Evolutionary conservation across 2,329 filamentous ascomycete genomes (phyloP), one percentile per base, ranked within the genome.

Genomic region (Lecanicillium sp.): DNA sequence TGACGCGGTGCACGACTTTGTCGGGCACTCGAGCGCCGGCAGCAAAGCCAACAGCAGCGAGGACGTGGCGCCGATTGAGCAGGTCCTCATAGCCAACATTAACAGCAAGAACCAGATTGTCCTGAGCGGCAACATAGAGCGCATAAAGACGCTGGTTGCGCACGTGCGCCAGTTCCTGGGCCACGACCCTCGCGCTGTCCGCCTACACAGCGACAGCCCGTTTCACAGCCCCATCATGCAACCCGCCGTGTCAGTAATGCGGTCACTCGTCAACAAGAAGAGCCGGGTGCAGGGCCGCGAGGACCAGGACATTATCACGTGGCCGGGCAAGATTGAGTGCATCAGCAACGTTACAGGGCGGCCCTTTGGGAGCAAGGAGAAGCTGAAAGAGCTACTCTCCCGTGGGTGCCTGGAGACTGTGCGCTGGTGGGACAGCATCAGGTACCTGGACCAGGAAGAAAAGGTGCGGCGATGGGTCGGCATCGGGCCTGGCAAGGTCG

Each of bases 71-170:
- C 78, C 87, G 4, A 87, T 94, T 39, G 77, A 92, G 55, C 85
- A 94, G 60, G 89, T 96, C 36, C 69, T 84, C 49, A 88, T 97
- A 50, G 90, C 88, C 43, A 96, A 97, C 61, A 80, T 94, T 64
- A 97, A 97, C 65, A 87, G 82, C 59, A 92, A 88, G 66, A 95
- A 95, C 57, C 90, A 97, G 65, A 94, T 97, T 52, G 90, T 96
- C 37, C 70, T 97, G 37, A 92, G 85, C 55, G 90, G 90, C 27
- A 90, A 81, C 60, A 81, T 96, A 38, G 81, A 82, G 51, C 74
- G 80, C 49, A 95, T 96, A 59, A 81, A 79, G 52, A 82, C 81
- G 41, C 77, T 96, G 14, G 68, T 96, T 38, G 80, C 85, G 10
- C 88, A 96, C 57, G 72, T 97, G 42, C 72, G 88, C 37, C 87